Base-by-base conservation (phyloP, 805 yeast species). In the Dipodascus geniculatus region DNA sequence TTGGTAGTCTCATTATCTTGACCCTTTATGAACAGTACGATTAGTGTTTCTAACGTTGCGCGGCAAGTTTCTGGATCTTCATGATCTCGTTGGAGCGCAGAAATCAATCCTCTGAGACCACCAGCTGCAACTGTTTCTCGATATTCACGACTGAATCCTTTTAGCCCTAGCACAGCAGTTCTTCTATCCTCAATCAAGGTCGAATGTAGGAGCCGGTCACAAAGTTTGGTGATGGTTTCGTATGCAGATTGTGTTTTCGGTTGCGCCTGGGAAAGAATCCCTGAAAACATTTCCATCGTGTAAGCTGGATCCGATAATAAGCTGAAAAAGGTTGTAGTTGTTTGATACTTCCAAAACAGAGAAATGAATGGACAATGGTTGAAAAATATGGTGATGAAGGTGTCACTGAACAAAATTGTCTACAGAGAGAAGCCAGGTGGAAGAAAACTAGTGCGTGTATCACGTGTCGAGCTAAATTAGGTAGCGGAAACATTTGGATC, bases 61-160 rank as follows among this genome's bases (percentile, higher is more conserved):
- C 83, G 83, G 23, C 85, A 81, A 9, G 85, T 79, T 44, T 81
- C 87, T 2, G 77, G 73, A 63, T 88, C 95, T n/a, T 76, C 77
- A 1, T 71, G 61, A 65, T 87, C 97, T 48, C 79, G 78, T 44
- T 71, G 72, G 51, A 93, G 70, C 0, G 90, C 81, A 22, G 72
- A 66, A 16, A 93, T 75, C 51, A 93, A 71, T 0, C 89, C 86
- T 54, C 88, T 74, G 33, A 90, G 72, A 1, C 95, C 97, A 56
- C 83, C 80, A 35, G 95, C 95, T 49, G 90, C 87, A 1, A 93
- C 97, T 1, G 83, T 74, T 67, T 93, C 99, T 56, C 99, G 73
- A 65, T 84, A 88, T 61, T 88, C 87, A 54, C 97, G 75, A 56
- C 95, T 81, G 65, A 88, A 89, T 47, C 95, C 86, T 64, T 91